A percentile compares a stretch with the other conserved stretches of the same genome.
These are phyloP conservation scores for Penicillium bialowiezense DNA, from an alignment of 495 filamentous ascomycete genomes.

Conservation along the genomic window DNA sequence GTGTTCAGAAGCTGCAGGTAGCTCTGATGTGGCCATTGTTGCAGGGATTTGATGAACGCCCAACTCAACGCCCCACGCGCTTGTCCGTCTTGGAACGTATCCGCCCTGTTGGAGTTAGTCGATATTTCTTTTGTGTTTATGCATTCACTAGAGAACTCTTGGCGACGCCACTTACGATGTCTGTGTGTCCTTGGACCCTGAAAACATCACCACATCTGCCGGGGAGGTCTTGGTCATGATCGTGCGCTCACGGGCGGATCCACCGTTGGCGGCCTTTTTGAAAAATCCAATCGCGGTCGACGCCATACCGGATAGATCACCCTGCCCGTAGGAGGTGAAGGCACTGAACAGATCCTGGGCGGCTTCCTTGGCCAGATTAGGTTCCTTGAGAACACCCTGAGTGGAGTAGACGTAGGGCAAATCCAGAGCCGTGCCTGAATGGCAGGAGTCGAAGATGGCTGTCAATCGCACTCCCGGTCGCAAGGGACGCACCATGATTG, in stretches of 20 bases:
- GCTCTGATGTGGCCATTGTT: constrained; percentile 94
- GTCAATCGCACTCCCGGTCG: constrained; percentile 84
- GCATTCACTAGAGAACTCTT: too few relatives aligned
- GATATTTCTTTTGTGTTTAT: too few relatives aligned
- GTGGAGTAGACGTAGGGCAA: constrained; percentile 97
- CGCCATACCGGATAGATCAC: constrained; percentile 79
- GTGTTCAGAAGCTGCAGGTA: constrained; percentile 92
- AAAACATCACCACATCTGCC: constrained; percentile 97
- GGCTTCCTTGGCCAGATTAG: constrained; percentile 95
- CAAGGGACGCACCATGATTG: constrained; percentile 89
- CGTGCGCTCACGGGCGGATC: constrained; percentile 72
- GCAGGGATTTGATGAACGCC: constrained; percentile 89
- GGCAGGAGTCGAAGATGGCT: constrained; percentile 97
- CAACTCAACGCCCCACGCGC: constrained; percentile 96
- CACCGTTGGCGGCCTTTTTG: constrained; percentile 84
- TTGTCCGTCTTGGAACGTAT: constrained; percentile 60
- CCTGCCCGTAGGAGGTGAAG: constrained; percentile 80
- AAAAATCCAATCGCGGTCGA: constrained; percentile 80
- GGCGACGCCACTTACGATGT: constrained; percentile 49
- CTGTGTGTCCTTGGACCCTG: constrained; percentile 93
- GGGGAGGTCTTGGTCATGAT: constrained; percentile 87
- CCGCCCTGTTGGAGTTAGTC: constrained; percentile 25
- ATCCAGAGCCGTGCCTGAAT: constrained; percentile 93
- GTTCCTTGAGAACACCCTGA: constrained; percentile 92
- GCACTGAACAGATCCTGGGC: constrained; percentile 87